Evolutionary conservation across 2,329 filamentous ascomycete genomes (phyloP).

Genomic region (Pseudogymnoascus sp.): DNA sequence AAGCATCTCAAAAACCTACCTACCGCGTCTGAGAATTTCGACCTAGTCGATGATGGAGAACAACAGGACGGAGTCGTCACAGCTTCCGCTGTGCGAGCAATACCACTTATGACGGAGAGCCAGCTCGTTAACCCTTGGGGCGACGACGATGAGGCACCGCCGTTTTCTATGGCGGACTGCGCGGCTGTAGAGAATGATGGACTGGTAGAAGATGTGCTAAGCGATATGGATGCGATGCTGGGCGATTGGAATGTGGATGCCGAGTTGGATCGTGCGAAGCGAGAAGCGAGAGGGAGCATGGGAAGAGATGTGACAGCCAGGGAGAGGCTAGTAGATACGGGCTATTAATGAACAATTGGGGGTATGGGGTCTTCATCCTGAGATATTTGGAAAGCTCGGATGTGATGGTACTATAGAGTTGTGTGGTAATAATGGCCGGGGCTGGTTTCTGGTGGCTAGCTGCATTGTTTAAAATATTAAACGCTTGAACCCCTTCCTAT

Average conservation of each 20-base stretch:
- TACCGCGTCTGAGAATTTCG: background rate
- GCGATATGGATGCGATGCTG: constrained; percentile 1
- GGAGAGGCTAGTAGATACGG: background rate
- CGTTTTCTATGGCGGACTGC: background rate
- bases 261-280: background rate
- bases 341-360: background rate
- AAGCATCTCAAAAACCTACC: background rate
- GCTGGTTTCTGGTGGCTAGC: background rate
- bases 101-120: background rate
- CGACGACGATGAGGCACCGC: background rate
- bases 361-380: background rate
- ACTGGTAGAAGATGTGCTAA: background rate
- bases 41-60: background rate
- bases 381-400: background rate
- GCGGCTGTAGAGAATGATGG: background rate
- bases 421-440: background rate
- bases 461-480: background rate
- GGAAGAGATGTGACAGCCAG: background rate
- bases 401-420: background rate
- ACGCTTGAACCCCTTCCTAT: background rate
- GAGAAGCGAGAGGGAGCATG: background rate
- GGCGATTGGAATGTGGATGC: background rate
- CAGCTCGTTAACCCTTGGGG: background rate
- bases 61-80: background rate
- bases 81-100: background rate